A percentile compares a stretch with the other conserved stretches of the same genome.
phyloP scores from a whole-genome alignment of 2,329 filamentous ascomycete genomes.

The Colletotrichum musicola region DNA sequence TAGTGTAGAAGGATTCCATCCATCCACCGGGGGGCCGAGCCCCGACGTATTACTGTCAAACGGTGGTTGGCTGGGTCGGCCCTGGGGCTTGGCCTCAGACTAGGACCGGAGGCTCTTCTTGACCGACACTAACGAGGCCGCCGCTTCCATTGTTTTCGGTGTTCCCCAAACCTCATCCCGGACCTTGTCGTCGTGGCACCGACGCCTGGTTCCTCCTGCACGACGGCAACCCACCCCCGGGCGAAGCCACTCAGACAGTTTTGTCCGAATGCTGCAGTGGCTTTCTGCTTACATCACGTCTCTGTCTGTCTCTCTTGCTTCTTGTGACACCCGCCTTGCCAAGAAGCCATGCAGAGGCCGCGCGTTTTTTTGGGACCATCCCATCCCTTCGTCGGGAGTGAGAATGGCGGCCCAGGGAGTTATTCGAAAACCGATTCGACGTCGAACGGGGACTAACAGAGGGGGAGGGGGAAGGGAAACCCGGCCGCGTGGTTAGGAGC shows the following conservation, averaged over 20 bases:
- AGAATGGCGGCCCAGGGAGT: not conserved
- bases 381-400: not conserved
- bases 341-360: constrained; percentile 30
- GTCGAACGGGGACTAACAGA: not conserved
- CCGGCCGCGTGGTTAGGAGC: constrained; percentile 29
- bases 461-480: not conserved
- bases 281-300: constrained; percentile 4
- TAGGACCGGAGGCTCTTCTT: constrained; percentile 12
- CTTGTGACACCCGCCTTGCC: constrained; percentile 16
- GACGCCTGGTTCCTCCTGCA: not conserved
- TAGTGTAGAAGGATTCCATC: not conserved
- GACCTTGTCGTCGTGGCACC: constrained; percentile 7
- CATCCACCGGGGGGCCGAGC: constrained; percentile 25
- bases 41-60: constrained; percentile 10
- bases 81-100: constrained; percentile 4
- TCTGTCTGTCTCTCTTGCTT: not conserved
- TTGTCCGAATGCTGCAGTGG: constrained; percentile 23
- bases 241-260: constrained; percentile 4
- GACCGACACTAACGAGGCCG: constrained; percentile 27
- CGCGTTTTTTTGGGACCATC: constrained; percentile 3
- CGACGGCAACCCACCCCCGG: constrained; percentile 10
- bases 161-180: constrained; percentile 39
- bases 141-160: constrained; percentile 18
- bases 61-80: constrained; percentile 22
- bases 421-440: not conserved